Evolutionary conservation across 345 rosid species (phyloP).

Genomic region (Ricinus communis): DNA sequence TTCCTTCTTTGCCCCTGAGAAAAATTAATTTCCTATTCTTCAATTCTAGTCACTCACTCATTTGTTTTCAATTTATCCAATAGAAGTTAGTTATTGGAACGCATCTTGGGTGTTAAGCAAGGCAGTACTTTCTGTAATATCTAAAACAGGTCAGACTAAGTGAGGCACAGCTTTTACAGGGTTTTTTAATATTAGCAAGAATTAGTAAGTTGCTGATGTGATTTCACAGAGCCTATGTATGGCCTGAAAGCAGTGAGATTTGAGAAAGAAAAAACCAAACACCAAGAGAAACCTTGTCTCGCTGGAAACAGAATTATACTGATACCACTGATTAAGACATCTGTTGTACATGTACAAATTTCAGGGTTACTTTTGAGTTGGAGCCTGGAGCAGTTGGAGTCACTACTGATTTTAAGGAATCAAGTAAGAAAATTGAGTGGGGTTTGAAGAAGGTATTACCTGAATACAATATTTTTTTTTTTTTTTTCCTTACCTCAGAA

Average conservation of each 20-base stretch:
- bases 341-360: background rate
- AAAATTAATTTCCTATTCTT: no score
- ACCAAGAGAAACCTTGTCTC: background rate
- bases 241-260: background rate
- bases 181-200: background rate
- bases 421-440: constrained; percentile 89
- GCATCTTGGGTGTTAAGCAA: no score
- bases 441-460: constrained; percentile 69
- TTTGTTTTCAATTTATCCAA: no score
- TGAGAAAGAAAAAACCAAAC: background rate
- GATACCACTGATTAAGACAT: background rate
- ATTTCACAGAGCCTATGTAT: no score
- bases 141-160: no score
- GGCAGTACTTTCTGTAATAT: no score
- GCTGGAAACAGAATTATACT: background rate
- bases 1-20: no score
- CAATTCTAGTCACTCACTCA: no score
- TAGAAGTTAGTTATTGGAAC: no score
- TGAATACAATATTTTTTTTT: constrained; percentile 4
- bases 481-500: background rate
- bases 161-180: no score
- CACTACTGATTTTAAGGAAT: constrained; percentile 83
- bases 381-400: constrained; percentile 83
- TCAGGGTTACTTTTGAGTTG: constrained; percentile 82
- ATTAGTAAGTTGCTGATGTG: background rate